phyloP scores from a whole-genome alignment of 176 grass and related monocot genomes.

The Olyra latifolia region DNA sequence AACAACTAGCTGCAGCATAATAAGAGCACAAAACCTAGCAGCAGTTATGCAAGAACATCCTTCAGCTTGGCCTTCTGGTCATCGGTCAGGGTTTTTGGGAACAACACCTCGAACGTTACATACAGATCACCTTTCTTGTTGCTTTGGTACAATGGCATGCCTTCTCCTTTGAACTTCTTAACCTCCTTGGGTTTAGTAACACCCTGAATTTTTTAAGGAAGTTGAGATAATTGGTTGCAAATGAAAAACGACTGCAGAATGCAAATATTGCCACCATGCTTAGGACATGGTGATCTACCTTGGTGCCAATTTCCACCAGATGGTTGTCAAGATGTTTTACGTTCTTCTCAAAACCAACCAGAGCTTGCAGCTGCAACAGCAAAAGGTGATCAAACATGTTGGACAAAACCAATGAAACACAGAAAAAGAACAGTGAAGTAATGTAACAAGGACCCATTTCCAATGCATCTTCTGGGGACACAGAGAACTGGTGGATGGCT shows the following conservation, averaged over 20 bases:
- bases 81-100: slow-evolving; percentile 76
- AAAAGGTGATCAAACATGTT: slow-evolving; percentile 5
- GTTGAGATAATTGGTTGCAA: neutral
- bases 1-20: slow-evolving; percentile 30
- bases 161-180: slow-evolving; percentile 92
- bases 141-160: slow-evolving; percentile 91
- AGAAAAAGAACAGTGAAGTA: neutral
- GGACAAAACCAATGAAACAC: neutral
- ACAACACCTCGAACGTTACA: slow-evolving; percentile 75
- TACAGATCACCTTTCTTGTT: slow-evolving; percentile 92
- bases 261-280: neutral
- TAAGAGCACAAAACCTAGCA: neutral
- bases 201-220: slow-evolving; percentile 44
- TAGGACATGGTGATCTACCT: slow-evolving; percentile 36
- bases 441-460: neutral
- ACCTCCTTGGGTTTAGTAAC: slow-evolving; percentile 90
- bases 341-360: slow-evolving; percentile 96
- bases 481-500: neutral
- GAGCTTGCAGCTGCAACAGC: slow-evolving; percentile 73
- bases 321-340: slow-evolving; percentile 88
- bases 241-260: neutral
- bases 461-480: neutral
- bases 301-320: slow-evolving; percentile 81
- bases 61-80: slow-evolving; percentile 92
- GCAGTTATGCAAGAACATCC: slow-evolving; percentile 54